Conservation (phyloP, 2,329 filamentous ascomycete genomes). For the Seiridium unicorne region DNA sequence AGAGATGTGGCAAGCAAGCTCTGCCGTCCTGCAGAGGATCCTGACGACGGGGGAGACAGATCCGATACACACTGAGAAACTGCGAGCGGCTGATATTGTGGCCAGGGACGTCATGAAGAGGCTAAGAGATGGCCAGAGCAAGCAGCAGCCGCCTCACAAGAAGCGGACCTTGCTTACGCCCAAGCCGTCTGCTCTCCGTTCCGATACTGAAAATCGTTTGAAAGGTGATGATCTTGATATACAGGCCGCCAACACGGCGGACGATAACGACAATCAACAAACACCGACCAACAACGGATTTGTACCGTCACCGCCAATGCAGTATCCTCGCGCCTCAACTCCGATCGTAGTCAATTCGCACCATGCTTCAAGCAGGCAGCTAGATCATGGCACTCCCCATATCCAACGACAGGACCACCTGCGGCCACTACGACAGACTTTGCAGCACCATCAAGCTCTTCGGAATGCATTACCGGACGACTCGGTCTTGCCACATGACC, state of each 20-base stretch:
- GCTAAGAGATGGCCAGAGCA: constrained; percentile 64
- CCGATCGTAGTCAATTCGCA: neutral
- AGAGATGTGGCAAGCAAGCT: constrained; percentile 62
- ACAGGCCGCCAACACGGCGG: neutral
- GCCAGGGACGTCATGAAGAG: constrained; percentile 78
- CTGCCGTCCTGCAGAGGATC: constrained; percentile 52
- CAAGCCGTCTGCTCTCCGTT: too few relatives aligned
- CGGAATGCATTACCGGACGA: neutral
- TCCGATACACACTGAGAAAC: constrained; percentile 51
- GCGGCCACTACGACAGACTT: neutral
- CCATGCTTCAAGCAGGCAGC: neutral
- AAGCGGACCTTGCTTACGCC: neutral
- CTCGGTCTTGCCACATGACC: neutral
- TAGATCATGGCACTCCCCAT: neutral
- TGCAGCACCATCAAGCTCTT: neutral
- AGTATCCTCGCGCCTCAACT: neutral
- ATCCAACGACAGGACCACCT: neutral
- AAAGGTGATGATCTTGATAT: neutral
- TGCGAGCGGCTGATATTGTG: constrained; percentile 67
- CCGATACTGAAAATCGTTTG: neutral
- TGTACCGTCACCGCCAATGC: neutral
- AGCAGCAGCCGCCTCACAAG: constrained; percentile 27
- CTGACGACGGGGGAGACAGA: constrained; percentile 51
- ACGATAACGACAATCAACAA: neutral
- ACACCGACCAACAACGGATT: neutral